Percentiles rank a stretch among this genome's conserved stretches.
These are phyloP conservation scores for Termitomyces sp. DNA, from an alignment of 768 basidiomycete species.

Conservation along the genomic window DNA sequence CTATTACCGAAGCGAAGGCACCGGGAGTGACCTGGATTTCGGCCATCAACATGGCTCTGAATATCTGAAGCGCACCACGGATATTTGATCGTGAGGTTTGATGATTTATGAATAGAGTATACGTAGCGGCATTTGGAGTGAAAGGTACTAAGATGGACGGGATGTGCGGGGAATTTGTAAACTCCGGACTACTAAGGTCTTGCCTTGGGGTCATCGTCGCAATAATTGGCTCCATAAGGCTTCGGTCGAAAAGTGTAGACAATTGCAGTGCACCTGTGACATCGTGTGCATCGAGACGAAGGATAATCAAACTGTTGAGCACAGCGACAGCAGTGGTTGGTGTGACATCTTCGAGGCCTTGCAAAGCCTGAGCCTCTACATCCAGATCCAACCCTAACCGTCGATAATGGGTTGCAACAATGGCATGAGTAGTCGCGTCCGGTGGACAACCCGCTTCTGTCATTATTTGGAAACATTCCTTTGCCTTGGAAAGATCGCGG, in stretches of 20 bases:
- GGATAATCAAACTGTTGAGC: slow-evolving; percentile 66
- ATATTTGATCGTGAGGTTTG: slow-evolving; percentile 39
- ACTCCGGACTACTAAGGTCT: background rate
- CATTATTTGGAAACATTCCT: slow-evolving; percentile 52
- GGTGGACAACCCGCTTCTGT: slow-evolving; percentile 43
- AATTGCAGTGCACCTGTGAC: slow-evolving; percentile 37
- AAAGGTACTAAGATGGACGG: slow-evolving; percentile 14
- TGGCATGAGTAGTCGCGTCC: slow-evolving; percentile 53
- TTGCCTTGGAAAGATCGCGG: slow-evolving; percentile 52
- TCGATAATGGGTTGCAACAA: slow-evolving; percentile 54
- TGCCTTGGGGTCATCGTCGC: slow-evolving; percentile 12
- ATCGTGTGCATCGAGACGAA: slow-evolving; percentile 53
- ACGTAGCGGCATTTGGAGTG: slow-evolving; percentile 54
- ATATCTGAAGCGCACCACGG: slow-evolving; percentile 36
- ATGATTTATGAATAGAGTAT: slow-evolving; percentile 56
- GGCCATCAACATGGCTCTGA: slow-evolving; percentile 38
- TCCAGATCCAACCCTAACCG: slow-evolving; percentile 50
- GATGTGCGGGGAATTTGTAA: slow-evolving; percentile 2
- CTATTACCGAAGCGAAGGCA: slow-evolving; percentile 48
- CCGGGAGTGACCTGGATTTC: slow-evolving; percentile 40
- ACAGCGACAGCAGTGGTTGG: slow-evolving; percentile 38
- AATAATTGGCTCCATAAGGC: slow-evolving; percentile 17
- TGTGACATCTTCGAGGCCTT: slow-evolving; percentile 36
- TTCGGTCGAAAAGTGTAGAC: slow-evolving; percentile 40
- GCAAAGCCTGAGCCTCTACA: slow-evolving; percentile 47